These are phyloP conservation scores for Sungouiella blattae DNA, from an alignment of 805 yeast genomes.

Conservation along the genomic window DNA sequence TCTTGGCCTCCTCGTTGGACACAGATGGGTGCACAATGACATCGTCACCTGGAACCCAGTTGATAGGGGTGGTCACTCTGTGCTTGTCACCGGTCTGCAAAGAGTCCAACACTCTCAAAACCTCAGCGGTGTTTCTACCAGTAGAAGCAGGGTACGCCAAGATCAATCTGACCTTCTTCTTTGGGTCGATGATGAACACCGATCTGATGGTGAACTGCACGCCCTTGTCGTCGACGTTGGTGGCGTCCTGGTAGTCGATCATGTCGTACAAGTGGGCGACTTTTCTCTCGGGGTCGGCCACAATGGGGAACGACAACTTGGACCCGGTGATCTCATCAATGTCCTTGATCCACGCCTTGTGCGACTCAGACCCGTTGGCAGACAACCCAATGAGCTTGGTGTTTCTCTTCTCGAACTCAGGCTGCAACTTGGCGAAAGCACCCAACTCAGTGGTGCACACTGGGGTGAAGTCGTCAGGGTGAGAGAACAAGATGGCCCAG, in stretches of 20 bases:
- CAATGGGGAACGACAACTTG: constrained; percentile 81
- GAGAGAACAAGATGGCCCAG: constrained; percentile 88
- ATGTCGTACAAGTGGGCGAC: constrained; percentile 81
- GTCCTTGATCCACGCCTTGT: constrained; percentile 84
- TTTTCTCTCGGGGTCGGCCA: constrained; percentile 82
- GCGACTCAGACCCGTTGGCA: constrained; percentile 77
- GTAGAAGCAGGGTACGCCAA: constrained; percentile 90
- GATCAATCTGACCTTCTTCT: constrained; percentile 81
- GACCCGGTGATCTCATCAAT: constrained; percentile 82
- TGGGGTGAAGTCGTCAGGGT: constrained; percentile 96
- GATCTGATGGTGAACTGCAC: constrained; percentile 86
- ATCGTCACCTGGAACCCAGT: constrained; percentile 88
- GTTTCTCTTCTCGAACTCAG: constrained; percentile 81
- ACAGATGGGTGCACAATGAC: constrained; percentile 90
- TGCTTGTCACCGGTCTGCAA: constrained; percentile 79
- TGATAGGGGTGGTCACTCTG: constrained; percentile 86
- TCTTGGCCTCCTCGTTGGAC: constrained; percentile 63
- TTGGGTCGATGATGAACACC: constrained; percentile 87
- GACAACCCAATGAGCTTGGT: constrained; percentile 88
- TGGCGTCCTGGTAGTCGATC: constrained; percentile 83
- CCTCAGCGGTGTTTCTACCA: constrained; percentile 93
- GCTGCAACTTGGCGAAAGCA: constrained; percentile 85
- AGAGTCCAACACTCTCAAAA: constrained; percentile 84
- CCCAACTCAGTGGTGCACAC: constrained; percentile 96
- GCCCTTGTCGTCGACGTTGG: constrained; percentile 64